phyloP scores from a whole-genome alignment of 2,329 filamentous ascomycete genomes.

The Apiospora rasikravindrae region DNA sequence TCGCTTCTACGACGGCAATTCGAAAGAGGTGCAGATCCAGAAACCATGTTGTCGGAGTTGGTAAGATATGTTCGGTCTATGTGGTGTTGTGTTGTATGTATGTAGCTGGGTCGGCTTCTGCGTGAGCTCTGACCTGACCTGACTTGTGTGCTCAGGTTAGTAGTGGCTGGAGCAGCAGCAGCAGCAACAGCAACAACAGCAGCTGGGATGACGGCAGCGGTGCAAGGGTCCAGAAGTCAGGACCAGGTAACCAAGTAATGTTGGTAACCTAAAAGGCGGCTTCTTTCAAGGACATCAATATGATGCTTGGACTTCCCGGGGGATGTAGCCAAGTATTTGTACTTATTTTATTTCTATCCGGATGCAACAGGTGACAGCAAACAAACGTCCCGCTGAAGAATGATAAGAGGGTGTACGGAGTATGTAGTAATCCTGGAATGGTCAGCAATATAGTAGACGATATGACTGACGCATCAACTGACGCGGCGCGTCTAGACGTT shows the following conservation, averaged over 20 bases:
- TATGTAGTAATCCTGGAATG: not conserved
- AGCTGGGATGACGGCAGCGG: slow-evolving; percentile 3
- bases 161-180: not conserved
- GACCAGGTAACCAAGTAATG: not conserved
- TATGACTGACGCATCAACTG: slow-evolving; percentile 2
- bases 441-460: slow-evolving; percentile 1
- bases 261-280: not conserved
- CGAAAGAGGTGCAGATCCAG: not conserved
- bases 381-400: not conserved
- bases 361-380: not conserved
- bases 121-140: not conserved
- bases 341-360: not conserved
- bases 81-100: not conserved
- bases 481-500: slow-evolving; percentile 11
- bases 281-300: not conserved
- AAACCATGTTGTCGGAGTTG: slow-evolving; percentile 11
- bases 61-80: not conserved
- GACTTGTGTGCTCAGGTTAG: slow-evolving; percentile 9
- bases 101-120: not conserved
- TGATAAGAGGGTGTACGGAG: not conserved
- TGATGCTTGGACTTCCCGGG: not conserved
- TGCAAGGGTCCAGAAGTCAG: slow-evolving; percentile 4
- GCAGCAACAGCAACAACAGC: not conserved
- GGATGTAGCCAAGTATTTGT: not conserved
- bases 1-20: slow-evolving; percentile 1